Evolutionary conservation across 1,284 basidiomycete genomes (phyloP), one percentile per base, ranked within the genome.

Genomic region (Sporisorium reilianum): DNA sequence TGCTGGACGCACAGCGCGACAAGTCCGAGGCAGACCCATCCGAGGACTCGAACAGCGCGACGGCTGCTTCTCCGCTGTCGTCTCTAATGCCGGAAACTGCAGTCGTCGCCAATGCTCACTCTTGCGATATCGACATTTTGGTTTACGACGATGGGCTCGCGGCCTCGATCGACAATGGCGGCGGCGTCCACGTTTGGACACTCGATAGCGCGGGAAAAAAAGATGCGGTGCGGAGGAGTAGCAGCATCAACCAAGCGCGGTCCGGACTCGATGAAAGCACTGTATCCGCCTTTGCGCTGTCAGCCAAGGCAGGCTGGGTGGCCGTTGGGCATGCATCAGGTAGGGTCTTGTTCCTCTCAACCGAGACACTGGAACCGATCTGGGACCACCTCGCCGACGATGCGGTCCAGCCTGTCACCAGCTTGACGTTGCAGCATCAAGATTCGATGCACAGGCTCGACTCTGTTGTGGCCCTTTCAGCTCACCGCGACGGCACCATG

Each of bases 51-150:
- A 55, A 45, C 36, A 76, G 82, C 1, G 82, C 59, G 6, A 78
- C 86, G 46, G 82, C 86, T 62, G 77, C 50, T 9, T 11, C 50
- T 6, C 22, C 55, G 5, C 14, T 26, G 16, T 41, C 54, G 5
- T 44, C 49, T 20, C 30, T 61, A 23, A 82, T 85, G 20, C 83
- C 91, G 5, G 85, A 87, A 14, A 92, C 94, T 74, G 87, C 88
- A 10, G 90, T 92, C 14, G 87, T 94, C 14, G 91, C 92, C 11
- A 89, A 92, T 38, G 89, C 89, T 6, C 93, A 93, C 77, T 85
- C 88, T 1, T 91, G 90, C 14, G 94, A 97, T 76, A 89, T 96
- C 14, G 93, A 94, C 63, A 86, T 93, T 36, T 86, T 95, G n/a
- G 90, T 90, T 1, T 85, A 89, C 0, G 92, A 90, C 79, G 87